Evolutionary conservation across 169 alveolate species (phyloP).

Genomic region (Eimeria mitis): DNA sequence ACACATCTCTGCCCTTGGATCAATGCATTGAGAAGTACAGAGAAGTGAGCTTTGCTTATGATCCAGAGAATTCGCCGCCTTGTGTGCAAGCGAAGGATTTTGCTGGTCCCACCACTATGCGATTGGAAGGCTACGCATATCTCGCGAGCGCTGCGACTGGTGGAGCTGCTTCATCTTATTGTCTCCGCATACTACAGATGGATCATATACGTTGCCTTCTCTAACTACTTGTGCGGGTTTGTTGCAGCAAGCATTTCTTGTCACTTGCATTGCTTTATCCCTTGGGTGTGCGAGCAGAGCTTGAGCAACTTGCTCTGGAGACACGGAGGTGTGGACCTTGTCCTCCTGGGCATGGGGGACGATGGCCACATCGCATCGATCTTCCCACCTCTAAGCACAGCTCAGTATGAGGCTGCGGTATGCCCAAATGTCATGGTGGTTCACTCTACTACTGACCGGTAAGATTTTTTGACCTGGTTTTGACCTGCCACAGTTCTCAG

Average conservation of each 20-base stretch:
- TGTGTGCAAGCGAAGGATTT: background rate
- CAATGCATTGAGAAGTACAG: constrained; percentile 78
- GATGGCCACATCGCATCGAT: constrained; percentile 82
- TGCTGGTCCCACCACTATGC: background rate
- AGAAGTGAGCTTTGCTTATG: constrained; percentile 20
- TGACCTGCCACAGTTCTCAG: background rate
- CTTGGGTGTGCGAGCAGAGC: constrained; percentile 15
- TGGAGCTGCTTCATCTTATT: background rate
- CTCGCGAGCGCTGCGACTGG: background rate
- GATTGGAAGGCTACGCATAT: background rate
- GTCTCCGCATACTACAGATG: background rate
- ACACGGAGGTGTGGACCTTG: constrained; percentile 74
- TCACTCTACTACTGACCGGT: constrained; percentile 69
- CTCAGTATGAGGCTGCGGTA: constrained; percentile 31
- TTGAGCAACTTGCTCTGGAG: constrained; percentile 69
- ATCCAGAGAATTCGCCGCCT: background rate
- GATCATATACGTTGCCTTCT: background rate
- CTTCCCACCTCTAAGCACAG: constrained; percentile 76
- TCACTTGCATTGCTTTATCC: background rate
- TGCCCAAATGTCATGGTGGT: constrained; percentile 52
- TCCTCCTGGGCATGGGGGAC: constrained; percentile 81
- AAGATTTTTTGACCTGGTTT: background rate
- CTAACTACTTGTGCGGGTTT: background rate
- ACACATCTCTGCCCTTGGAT: constrained; percentile 82
- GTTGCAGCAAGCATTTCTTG: background rate